A percentile compares a stretch with the other conserved stretches of the same genome.
These are phyloP conservation scores for Periconia macrospinosa DNA, from an alignment of 2,329 filamentous ascomycete genomes.

Conservation along the genomic window DNA sequence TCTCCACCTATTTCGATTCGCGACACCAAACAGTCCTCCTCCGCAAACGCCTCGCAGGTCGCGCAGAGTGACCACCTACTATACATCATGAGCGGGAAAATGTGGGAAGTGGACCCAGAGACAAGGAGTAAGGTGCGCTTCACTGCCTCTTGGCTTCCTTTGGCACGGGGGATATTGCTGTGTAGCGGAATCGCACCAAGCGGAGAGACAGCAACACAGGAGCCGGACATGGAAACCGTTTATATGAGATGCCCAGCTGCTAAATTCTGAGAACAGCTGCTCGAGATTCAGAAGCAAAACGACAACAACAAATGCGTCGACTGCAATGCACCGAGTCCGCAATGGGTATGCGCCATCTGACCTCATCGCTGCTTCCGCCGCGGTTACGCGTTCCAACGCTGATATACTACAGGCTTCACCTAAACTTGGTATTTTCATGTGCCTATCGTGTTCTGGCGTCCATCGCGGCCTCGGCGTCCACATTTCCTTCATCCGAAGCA, in stretches of 20 bases:
- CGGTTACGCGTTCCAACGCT: conserved; percentile 14
- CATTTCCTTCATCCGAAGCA: conserved; percentile 96
- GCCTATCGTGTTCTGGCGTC: conserved; percentile 90
- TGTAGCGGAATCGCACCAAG: neutral
- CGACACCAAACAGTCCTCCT: neutral
- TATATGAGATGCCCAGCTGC: conserved; percentile 1
- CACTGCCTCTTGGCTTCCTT: conserved; percentile 1
- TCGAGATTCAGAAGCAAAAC: conserved; percentile 86
- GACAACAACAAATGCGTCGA: conserved; percentile 92
- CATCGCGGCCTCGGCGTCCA: conserved; percentile 95
- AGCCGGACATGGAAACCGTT: neutral
- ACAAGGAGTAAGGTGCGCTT: conserved; percentile 82
- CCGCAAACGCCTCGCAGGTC: conserved; percentile 1
- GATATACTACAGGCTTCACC: conserved; percentile 65
- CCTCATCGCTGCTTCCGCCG: conserved; percentile 1
- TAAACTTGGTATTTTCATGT: conserved; percentile 99
- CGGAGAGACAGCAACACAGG: neutral
- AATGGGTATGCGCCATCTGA: conserved; percentile 72
- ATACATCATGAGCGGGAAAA: conserved; percentile 61
- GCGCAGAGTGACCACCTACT: conserved; percentile 3
- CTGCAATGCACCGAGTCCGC: conserved; percentile 90
- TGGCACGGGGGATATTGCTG: conserved; percentile 5
- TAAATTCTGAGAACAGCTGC: conserved; percentile 62
- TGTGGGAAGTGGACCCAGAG: conserved; percentile 99
- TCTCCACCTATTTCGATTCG: conserved; percentile 3